These are phyloP conservation scores for Aspergillus pseudonomiae DNA, from an alignment of 2,329 filamentous ascomycete genomes.

Conservation along the genomic window DNA sequence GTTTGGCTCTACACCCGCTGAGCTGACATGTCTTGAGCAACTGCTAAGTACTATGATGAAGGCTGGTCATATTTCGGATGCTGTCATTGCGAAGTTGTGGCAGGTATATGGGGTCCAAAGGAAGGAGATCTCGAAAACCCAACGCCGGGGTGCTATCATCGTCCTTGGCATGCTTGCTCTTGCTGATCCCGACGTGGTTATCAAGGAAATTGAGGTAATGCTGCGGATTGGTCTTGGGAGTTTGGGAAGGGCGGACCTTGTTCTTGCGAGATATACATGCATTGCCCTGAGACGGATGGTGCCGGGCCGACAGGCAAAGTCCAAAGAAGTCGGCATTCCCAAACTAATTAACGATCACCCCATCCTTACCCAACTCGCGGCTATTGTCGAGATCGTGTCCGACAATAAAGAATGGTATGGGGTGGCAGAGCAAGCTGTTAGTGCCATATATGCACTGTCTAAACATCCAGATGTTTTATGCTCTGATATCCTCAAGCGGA, in stretches of 20 bases:
- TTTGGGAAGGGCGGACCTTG: slow-evolving; percentile 78
- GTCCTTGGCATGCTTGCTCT: slow-evolving; percentile 95
- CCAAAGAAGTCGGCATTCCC: slow-evolving; percentile 64
- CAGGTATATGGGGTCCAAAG: slow-evolving; percentile 95
- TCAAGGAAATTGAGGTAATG: slow-evolving; percentile 94
- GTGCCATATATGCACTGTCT: slow-evolving; percentile 89
- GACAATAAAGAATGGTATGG: slow-evolving; percentile 95
- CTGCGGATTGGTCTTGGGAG: slow-evolving; percentile 83
- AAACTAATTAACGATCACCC: slow-evolving; percentile 91
- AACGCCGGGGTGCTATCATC: slow-evolving; percentile 91
- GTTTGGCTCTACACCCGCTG: slow-evolving; percentile 90
- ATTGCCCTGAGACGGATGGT: slow-evolving; percentile 91
- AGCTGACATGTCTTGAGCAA: slow-evolving; percentile 93
- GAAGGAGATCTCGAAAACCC: slow-evolving; percentile 87
- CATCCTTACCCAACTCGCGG: slow-evolving; percentile 76
- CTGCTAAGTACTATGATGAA: slow-evolving; percentile 98
- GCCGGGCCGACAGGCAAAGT: slow-evolving; percentile 79
- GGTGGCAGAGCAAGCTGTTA: slow-evolving; percentile 92
- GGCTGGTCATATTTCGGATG: slow-evolving; percentile 78
- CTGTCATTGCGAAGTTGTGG: slow-evolving; percentile 91
- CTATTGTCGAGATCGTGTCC: slow-evolving; percentile 81
- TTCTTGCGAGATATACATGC: slow-evolving; percentile 92
- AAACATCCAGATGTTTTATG: slow-evolving; percentile 93
- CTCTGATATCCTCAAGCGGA: slow-evolving; percentile 84
- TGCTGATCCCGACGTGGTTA: slow-evolving; percentile 87